A percentile compares a stretch with the other conserved stretches of the same genome.
phyloP scores from a whole-genome alignment of 73 alveolate species.

The Paramecium octaurelia region DNA sequence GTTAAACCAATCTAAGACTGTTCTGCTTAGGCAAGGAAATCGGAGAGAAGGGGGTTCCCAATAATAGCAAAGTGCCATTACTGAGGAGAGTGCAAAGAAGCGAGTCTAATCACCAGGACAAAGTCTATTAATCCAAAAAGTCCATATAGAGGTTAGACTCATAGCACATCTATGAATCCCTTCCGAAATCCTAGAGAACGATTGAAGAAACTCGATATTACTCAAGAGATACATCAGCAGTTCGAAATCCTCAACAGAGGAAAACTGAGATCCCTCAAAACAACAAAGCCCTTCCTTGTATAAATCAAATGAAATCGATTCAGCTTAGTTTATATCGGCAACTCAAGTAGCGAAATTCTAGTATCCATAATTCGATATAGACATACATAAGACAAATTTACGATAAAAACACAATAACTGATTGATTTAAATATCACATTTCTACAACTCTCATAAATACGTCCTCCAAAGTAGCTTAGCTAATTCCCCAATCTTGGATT shows the following conservation, averaged over 20 bases:
- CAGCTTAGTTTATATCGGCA: neutral
- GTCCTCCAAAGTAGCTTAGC: conserved; percentile 57
- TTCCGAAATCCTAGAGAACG: neutral
- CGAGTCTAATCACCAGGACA: neutral
- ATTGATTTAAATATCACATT: neutral
- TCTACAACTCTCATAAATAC: conserved; percentile 60
- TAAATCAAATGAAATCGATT: neutral
- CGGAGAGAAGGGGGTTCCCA: neutral
- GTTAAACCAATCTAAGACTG: neutral
- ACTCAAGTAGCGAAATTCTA: neutral
- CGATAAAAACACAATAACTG: conserved; percentile 19
- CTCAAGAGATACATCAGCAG: neutral
- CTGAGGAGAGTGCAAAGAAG: neutral
- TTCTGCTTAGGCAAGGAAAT: conserved; percentile 15
- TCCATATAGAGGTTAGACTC: neutral
- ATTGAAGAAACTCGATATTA: neutral
- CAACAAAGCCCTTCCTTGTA: neutral
- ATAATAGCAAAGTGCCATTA: neutral
- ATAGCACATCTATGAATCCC: neutral
- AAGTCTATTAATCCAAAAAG: neutral
- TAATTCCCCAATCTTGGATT: conserved; percentile 58
- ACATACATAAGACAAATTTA: conserved; percentile 4
- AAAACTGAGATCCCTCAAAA: neutral
- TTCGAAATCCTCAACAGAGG: neutral
- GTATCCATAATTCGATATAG: neutral